Conservation (phyloP, 805 yeast genomes). For the Yamadazyma sp. region DNA sequence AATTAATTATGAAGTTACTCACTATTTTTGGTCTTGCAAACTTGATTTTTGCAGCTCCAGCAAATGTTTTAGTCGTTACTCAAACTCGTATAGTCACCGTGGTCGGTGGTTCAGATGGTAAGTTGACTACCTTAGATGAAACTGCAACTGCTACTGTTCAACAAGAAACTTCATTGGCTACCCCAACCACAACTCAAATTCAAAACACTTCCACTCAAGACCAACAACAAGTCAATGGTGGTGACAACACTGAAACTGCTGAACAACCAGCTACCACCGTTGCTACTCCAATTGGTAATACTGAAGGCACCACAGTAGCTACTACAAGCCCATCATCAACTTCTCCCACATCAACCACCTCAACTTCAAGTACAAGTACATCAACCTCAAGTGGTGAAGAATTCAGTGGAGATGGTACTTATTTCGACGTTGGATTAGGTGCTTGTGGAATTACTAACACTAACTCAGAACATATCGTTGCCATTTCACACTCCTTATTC, state of each 20-base stretch:
- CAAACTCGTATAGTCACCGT: slow-evolving; percentile 18
- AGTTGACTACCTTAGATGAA: slow-evolving; percentile 8
- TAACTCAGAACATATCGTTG: slow-evolving; percentile 51
- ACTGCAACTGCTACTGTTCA: slow-evolving; percentile 9
- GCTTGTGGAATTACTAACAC: slow-evolving; percentile 52
- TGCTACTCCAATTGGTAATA: slow-evolving; percentile 1
- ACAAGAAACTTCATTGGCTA: slow-evolving; percentile 4
- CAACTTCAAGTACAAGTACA: slow-evolving; percentile 10
- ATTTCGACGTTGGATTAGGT: slow-evolving; percentile 45
- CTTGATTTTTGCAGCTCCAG: slow-evolving; percentile 23
- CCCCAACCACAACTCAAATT: slow-evolving; percentile 3
- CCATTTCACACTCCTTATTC: slow-evolving; percentile 45
- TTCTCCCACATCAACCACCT: slow-evolving; percentile 7
- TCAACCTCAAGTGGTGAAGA: slow-evolving; percentile 9
- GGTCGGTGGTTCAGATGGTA: slow-evolving; percentile 13
- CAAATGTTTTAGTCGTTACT: slow-evolving; percentile 23
- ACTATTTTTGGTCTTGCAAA: slow-evolving; percentile 7
- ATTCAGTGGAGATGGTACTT: slow-evolving; percentile 41
- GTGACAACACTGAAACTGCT: neutral
- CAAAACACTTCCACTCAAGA: slow-evolving; percentile 12
- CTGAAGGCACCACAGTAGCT: slow-evolving; percentile 5
- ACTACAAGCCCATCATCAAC: slow-evolving; percentile 7
- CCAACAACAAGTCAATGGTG: slow-evolving; percentile 5
- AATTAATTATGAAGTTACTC: slow-evolving; percentile 13
- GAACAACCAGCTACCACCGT: slow-evolving; percentile 1